These are phyloP conservation scores for Hymenoscyphus salicellus DNA, from an alignment of 2,329 filamentous ascomycete genomes.

Conservation along the genomic window DNA sequence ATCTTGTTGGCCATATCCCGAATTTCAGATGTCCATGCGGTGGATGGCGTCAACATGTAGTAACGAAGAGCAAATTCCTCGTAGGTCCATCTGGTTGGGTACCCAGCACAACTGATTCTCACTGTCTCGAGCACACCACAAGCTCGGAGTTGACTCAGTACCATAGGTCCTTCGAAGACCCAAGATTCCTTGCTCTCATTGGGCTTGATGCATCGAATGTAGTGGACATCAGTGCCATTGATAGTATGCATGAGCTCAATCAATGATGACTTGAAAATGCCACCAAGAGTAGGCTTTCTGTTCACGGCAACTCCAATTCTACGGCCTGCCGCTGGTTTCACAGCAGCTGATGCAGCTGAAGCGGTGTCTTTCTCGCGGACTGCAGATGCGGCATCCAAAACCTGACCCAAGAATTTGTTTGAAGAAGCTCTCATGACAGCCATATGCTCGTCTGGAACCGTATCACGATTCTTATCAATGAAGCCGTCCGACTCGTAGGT, in stretches of 20 bases:
- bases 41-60: constrained; percentile 93
- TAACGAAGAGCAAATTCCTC: constrained; percentile 97
- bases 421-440: constrained; percentile 80
- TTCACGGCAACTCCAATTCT: constrained; percentile 90
- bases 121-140: constrained; percentile 99
- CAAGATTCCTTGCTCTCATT: constrained; percentile 95
- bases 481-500: constrained; percentile 99
- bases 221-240: constrained; percentile 96
- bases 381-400: constrained; percentile 78
- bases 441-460: constrained; percentile 97
- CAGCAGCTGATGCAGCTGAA: constrained; percentile 63
- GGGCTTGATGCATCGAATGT: constrained; percentile 98
- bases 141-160: constrained; percentile 91
- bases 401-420: constrained; percentile 79
- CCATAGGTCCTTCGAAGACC: constrained; percentile 99
- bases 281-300: constrained; percentile 92
- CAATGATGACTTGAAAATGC: constrained; percentile 96
- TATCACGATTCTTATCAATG: constrained; percentile 99
- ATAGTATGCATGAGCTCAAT: constrained; percentile 98
- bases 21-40: constrained; percentile 89
- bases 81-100: constrained; percentile 97
- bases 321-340: constrained; percentile 75
- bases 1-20: constrained; percentile 92
- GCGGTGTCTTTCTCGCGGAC: constrained; percentile 86
- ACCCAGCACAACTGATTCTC: constrained; percentile 93